Conservation (phyloP, 371 early-diverging fungal genomes). For the Mortierella sp. region DNA sequence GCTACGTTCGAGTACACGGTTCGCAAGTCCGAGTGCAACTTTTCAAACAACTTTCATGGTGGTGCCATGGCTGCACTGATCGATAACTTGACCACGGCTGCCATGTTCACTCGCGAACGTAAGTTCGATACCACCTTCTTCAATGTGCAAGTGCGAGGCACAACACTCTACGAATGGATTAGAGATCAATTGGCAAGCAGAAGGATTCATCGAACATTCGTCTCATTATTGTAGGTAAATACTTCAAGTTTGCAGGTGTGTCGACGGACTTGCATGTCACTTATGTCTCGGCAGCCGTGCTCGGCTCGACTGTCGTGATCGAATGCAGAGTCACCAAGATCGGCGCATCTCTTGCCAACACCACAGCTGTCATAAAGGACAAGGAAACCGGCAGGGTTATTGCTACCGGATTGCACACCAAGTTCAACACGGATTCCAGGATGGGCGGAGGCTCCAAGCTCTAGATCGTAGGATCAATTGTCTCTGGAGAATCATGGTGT, state of each 20-base stretch:
- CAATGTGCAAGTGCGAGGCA: not conserved
- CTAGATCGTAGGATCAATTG: slow-evolving; percentile 3
- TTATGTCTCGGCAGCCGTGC: slow-evolving; percentile 42
- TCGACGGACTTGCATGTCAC: slow-evolving; percentile 54
- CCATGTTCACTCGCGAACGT: slow-evolving; percentile 46
- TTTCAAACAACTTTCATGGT: slow-evolving; percentile 52
- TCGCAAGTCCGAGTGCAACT: slow-evolving; percentile 51
- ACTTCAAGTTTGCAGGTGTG: slow-evolving; percentile 47
- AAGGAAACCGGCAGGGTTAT: slow-evolving; percentile 42
- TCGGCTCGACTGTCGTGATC: slow-evolving; percentile 37
- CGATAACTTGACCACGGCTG: slow-evolving; percentile 47
- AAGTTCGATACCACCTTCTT: slow-evolving; percentile 2
- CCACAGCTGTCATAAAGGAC: slow-evolving; percentile 31
- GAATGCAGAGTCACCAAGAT: slow-evolving; percentile 47
- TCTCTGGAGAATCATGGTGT: too few species aligned
- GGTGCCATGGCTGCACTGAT: slow-evolving; percentile 54
- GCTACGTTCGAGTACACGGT: slow-evolving; percentile 47
- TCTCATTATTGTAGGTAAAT: slow-evolving; percentile 27
- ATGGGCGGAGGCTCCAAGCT: slow-evolving; percentile 38
- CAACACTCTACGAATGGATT: not conserved
- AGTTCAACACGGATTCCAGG: slow-evolving; percentile 53
- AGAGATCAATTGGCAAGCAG: not conserved
- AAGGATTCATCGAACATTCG: not conserved
- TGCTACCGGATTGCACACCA: slow-evolving; percentile 49
- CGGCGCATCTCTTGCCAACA: slow-evolving; percentile 46